Evolutionary conservation across 2,329 filamentous ascomycete species (phyloP), one percentile per base, ranked within the genome.

Genomic region (Cercospora canescens): DNA sequence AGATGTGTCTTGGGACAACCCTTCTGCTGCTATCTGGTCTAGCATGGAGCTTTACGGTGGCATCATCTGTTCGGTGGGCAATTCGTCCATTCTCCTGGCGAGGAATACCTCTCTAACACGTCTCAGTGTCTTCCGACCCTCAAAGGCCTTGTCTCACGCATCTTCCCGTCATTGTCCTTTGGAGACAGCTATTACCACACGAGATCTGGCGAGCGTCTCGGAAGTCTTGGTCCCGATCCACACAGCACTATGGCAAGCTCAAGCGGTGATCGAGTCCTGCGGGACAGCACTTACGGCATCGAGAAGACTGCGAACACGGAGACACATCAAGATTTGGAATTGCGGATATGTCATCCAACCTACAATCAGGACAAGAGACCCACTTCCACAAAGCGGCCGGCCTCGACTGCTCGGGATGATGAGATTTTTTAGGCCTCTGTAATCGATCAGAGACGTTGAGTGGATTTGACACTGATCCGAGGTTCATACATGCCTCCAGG

Each of bases 21-120:
- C 71, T 4, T 67, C 71, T 11, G 72, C 72, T 41, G 73, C 72
- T 35, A 67, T 71, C 21, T 72, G 72, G 68, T 72, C 70, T 9
- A 66, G 60, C 45, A 62, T 73, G 26, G 74, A 76, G 65, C 71
- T 73, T 64, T 74, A 76, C 62, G 70, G 72, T 28, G 74, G 70
- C 54, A 75, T 74, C 50, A 60, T 73, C 18, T 76, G 71, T 63
- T 71, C 71, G n/a, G n/a, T n/a, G n/a, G n/a, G n/a, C n/a, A n/a
- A n/a, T n/a, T n/a, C n/a, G n/a, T n/a, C n/a, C n/a, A n/a, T n/a
- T n/a, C n/a, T n/a, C n/a, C n/a, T n/a, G n/a, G n/a, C n/a, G n/a
- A n/a, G n/a, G n/a, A n/a, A n/a, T n/a, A n/a, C n/a, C n/a, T n/a
- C n/a, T n/a, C n/a, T n/a, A n/a, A n/a, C n/a, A n/a, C n/a, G n/a